Base-by-base conservation (phyloP, 257 asterid genomes). In the Verbena officinalis region DNA sequence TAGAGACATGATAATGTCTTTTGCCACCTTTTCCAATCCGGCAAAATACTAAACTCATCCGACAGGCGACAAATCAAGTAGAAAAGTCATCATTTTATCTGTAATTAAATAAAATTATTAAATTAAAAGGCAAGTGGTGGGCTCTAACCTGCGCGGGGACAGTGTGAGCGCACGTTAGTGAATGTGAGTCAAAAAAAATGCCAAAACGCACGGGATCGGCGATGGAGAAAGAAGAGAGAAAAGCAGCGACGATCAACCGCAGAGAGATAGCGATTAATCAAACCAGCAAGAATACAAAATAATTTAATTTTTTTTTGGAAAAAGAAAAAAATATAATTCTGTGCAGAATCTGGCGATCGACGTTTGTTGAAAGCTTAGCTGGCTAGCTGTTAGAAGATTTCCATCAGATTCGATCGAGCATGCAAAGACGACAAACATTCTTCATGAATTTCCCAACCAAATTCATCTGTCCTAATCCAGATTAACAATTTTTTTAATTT, bases 351-450 rank as follows among this genome's bases (percentile, higher is more conserved):
- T 40, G 67, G 38, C 59, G 58, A n/a, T n/a, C n/a, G n/a, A 63
- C 40, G 20, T 10, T 14, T 53, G 50, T 75, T 69, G 69, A 77
- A 73, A 59, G 59, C n/a, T n/a, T n/a, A n/a, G n/a, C n/a, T n/a
- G n/a, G n/a, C 23, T 66, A 50, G 75, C 50, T 75, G 78, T 58
- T 63, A 20, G 51, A 10, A 62, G 65, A 42, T 69, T 39, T 65
- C 55, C 50, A 61, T 64, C 55, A 72, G 71, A 75, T 75, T 68
- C 55, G 71, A 64, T 30, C 75, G 60, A 44, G 11, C 73, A 57
- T n/a, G n/a, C n/a, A n/a, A n/a, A n/a, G n/a, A 70, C 69, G 79
- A 73, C 81, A 79, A 73, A 76, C 73, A 76, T 80, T 70, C 84
- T 63, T 60, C 74, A 53, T 72, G 20, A 56, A 53, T 38, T 36